phyloP scores from a whole-genome alignment of 2,329 filamentous ascomycete genomes.

The Colletotrichum cuscutae region DNA sequence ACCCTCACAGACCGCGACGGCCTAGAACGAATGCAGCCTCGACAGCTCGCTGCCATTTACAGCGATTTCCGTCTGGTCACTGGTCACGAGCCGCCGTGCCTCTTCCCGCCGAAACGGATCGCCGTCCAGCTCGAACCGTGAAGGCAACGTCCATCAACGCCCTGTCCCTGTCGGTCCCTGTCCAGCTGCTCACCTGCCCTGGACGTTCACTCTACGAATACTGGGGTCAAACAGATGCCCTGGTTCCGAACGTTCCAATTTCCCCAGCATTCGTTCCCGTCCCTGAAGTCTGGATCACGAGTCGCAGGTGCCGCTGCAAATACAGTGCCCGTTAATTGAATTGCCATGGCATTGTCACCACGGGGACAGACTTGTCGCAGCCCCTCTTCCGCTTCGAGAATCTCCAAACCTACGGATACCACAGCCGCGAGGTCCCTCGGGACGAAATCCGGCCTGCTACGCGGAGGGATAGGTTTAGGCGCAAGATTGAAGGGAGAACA shows the following conservation, averaged over 20 bases:
- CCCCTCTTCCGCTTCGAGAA: neutral
- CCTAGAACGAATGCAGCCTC: slow-evolving; percentile 25
- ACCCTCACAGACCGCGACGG: slow-evolving; percentile 19
- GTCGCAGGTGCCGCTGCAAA: slow-evolving; percentile 23
- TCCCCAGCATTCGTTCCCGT: slow-evolving; percentile 5
- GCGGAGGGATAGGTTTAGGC: neutral
- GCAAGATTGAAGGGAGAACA: neutral
- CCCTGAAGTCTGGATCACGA: slow-evolving; percentile 27
- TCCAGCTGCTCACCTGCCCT: slow-evolving; percentile 28
- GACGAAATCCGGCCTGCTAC: neutral
- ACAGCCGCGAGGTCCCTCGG: neutral
- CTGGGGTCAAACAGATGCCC: slow-evolving; percentile 22
- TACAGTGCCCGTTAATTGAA: slow-evolving; percentile 28
- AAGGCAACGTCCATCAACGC: neutral
- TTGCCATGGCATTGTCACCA: slow-evolving; percentile 15
- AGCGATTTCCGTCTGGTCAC: slow-evolving; percentile 29
- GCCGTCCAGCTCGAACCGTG: slow-evolving; percentile 19
- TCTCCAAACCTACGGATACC: neutral
- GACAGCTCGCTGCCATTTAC: slow-evolving; percentile 27
- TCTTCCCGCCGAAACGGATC: slow-evolving; percentile 33
- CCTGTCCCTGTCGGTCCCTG: slow-evolving; percentile 23
- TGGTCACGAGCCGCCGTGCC: slow-evolving; percentile 27
- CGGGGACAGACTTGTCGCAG: slow-evolving; percentile 2
- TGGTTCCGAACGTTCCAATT: slow-evolving; percentile 9
- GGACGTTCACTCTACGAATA: neutral